A percentile compares a stretch with the other conserved stretches of the same genome.
Evolutionary conservation across 257 asterid genomes (phyloP).

Genomic region (Linaria vulgaris): DNA sequence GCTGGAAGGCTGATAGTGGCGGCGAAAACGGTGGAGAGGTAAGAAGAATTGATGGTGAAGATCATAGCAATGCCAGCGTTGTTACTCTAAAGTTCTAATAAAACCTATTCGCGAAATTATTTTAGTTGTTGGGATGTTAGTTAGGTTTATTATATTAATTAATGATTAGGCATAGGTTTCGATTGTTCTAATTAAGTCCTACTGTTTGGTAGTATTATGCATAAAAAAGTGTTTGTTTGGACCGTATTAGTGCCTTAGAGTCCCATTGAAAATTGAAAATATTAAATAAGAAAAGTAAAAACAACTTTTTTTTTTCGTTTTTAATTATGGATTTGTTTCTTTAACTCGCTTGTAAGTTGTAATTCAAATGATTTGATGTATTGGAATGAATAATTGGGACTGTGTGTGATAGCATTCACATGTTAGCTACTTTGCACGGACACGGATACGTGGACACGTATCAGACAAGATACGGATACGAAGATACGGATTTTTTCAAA

Average conservation of each 20-base stretch:
- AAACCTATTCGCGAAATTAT: background rate
- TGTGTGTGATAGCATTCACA: too few species aligned
- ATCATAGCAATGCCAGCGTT: constrained; percentile 58
- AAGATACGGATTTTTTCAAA: too few species aligned
- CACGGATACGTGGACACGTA: too few species aligned
- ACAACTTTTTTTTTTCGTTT: too few species aligned
- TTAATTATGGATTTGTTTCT: too few species aligned
- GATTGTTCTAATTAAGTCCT: constrained; percentile 7
- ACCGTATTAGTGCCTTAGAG: background rate
- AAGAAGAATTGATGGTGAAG: constrained; percentile 45
- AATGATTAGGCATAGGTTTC: constrained; percentile 15
- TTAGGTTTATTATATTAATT: constrained; percentile 20
- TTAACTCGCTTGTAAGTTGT: too few species aligned
- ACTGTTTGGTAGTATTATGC: constrained; percentile 8
- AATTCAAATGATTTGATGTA: too few species aligned
- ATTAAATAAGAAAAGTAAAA: too few species aligned
- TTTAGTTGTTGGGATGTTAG: constrained; percentile 14
- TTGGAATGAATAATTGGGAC: too few species aligned
- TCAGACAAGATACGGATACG: too few species aligned
- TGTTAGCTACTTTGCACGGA: too few species aligned
- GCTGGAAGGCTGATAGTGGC: constrained; percentile 85
- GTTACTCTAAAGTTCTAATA: constrained; percentile 58
- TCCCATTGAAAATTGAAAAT: too few species aligned
- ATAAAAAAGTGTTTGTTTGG: constrained; percentile 28
- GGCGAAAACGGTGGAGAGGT: constrained; percentile 57